Evolutionary conservation across 1,284 basidiomycete species (phyloP).

Genomic region (Austroboletus olivaceoglutinosus): DNA sequence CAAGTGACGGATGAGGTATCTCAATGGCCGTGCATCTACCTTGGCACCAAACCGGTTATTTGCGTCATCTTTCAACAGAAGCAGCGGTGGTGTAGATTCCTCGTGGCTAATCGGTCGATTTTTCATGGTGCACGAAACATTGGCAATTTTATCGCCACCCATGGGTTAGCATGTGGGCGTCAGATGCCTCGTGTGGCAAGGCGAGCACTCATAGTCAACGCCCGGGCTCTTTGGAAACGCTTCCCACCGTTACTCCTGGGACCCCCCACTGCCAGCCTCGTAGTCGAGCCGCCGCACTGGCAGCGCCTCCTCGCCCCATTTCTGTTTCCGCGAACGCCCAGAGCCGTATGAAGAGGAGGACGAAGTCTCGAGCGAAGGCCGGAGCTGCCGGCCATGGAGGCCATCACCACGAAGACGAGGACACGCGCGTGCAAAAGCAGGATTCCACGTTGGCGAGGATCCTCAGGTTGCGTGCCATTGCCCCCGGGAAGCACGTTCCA

Average conservation of each 20-base stretch:
- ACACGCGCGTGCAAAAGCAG: constrained; percentile 52
- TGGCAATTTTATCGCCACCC: too few species aligned
- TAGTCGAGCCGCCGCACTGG: too few species aligned
- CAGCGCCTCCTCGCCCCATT: constrained; percentile 55
- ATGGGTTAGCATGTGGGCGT: too few species aligned
- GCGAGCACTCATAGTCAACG: too few species aligned
- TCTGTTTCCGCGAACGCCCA: constrained; percentile 59
- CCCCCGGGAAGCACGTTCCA: constrained; percentile 73
- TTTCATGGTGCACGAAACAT: too few species aligned
- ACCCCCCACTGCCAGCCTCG: too few species aligned
- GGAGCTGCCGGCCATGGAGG: constrained; percentile 52
- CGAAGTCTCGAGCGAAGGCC: constrained; percentile 58
- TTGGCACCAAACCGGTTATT: constrained; percentile 26
- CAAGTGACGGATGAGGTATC: constrained; percentile 25
- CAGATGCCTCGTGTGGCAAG: too few species aligned
- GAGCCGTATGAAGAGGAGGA: constrained; percentile 74
- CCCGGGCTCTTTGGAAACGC: too few species aligned
- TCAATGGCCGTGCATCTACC: constrained; percentile 23
- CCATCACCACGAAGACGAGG: constrained; percentile 57
- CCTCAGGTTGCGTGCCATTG: constrained; percentile 68
- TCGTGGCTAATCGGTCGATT: too few species aligned
- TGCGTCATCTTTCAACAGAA: constrained; percentile 26
- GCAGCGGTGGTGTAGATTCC: constrained; percentile 20
- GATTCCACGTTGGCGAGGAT: constrained; percentile 59
- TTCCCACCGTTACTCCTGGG: too few species aligned